Conservation (phyloP, 2,329 filamentous ascomycete genomes). For the Sphaerulina musiva region DNA sequence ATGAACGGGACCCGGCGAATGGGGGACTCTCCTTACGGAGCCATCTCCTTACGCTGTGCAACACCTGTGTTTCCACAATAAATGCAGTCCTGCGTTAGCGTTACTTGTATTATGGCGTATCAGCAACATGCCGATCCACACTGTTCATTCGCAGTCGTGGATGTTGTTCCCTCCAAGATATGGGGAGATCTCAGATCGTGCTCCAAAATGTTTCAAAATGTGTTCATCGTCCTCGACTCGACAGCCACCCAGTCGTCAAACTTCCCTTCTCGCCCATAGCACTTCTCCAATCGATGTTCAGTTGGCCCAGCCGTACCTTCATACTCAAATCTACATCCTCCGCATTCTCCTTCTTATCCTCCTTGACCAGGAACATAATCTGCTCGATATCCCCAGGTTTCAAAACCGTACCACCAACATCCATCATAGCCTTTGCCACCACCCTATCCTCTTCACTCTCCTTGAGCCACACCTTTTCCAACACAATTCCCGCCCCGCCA, state of each 20-base stretch:
- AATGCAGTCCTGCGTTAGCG: background rate
- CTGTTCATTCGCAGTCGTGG: too few relatives aligned
- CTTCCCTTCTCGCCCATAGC: slow-evolving; percentile 85
- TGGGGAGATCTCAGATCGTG: background rate
- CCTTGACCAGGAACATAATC: slow-evolving; percentile 57
- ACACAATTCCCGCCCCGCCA: slow-evolving; percentile 71
- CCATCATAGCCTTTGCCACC: slow-evolving; percentile 31
- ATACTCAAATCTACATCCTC: slow-evolving; percentile 28
- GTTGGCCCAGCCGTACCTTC: slow-evolving; percentile 64
- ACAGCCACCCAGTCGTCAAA: slow-evolving; percentile 71
- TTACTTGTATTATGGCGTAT: background rate
- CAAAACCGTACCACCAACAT: slow-evolving; percentile 36
- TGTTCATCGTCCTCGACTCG: slow-evolving; percentile 23
- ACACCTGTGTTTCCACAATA: background rate
- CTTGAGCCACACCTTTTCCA: slow-evolving; percentile 52
- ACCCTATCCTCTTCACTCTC: slow-evolving; percentile 28
- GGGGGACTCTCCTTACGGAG: too few relatives aligned
- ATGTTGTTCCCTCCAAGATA: too few relatives aligned
- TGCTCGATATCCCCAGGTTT: slow-evolving; percentile 59
- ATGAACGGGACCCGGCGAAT: too few relatives aligned
- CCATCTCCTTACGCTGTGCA: background rate
- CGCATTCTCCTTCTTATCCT: slow-evolving; percentile 42
- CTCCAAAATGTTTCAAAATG: background rate
- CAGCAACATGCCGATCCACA: too few relatives aligned
- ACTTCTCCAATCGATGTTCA: slow-evolving; percentile 82